A percentile compares a stretch with the other conserved stretches of the same genome.
Conservation (phyloP, 106 monocot species). For the Gastrodia elata region DNA sequence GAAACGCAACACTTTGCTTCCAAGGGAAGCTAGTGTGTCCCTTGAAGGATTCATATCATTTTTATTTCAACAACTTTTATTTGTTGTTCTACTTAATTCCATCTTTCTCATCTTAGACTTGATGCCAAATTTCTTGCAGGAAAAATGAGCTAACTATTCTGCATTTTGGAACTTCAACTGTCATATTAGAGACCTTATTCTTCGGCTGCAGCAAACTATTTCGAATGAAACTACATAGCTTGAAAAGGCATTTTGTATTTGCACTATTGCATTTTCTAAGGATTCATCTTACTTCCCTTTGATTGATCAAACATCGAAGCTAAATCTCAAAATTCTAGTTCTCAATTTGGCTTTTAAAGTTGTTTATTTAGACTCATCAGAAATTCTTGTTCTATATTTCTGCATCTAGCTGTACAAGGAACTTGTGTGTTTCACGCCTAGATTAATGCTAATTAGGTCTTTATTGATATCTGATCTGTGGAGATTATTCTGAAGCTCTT, state of each 20-base stretch:
- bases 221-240: neutral
- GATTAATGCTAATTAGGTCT: neutral
- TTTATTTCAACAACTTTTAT: too few species aligned
- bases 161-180: neutral
- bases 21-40: too few species aligned
- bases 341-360: neutral
- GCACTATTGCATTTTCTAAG: neutral
- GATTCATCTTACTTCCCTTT: neutral
- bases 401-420: neutral
- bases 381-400: neutral
- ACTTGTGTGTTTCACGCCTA: neutral
- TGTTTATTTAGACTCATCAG: neutral
- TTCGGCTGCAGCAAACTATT: neutral
- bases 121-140: neutral
- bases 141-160: neutral
- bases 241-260: neutral
- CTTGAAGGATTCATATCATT: too few species aligned
- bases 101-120: too few species aligned
- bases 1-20: too few species aligned
- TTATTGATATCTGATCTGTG: neutral
- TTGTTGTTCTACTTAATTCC: too few species aligned
- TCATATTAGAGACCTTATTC: too few species aligned
- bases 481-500: neutral
- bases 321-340: neutral
- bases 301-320: neutral